Base-by-base conservation (phyloP, 345 rosid species). In the Capsella bursapastoris region DNA sequence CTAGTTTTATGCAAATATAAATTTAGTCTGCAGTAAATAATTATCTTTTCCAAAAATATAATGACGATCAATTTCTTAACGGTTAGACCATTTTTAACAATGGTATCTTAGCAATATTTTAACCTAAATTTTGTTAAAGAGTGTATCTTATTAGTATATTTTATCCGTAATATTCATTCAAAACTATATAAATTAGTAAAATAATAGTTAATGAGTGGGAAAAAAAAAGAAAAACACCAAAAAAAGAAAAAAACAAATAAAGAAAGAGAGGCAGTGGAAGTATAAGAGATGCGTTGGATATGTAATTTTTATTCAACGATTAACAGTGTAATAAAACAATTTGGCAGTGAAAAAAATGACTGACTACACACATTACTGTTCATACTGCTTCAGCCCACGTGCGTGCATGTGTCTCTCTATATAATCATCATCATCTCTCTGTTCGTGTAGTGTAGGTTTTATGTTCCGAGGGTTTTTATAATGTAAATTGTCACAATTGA, bases 371-470 rank as follows among this genome's bases (percentile, higher is more conserved):
- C 51, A 72, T 63, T 29, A 72, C 76, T 72, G 76, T 40, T 72
- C 11, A 53, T 52, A 14, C 76, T 72, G 76, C 45, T 51, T 55
- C 62, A 52, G 12, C 70, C 75, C 76, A 72, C 76, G 76, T 72
- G 76, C 45, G 76, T 50, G 43, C 68, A 71, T 71, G 57, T 61
- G 66, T 40, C 16, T 60, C 32, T 22, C 13, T 16, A 12, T 41
- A 61, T 40, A 61, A 25, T 71, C 74, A 70, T 60, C 58, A 22
- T 22, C 25, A 22, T 22, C 25, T 48, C 31, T 37, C 8, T 34
- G 37, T 32, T 32, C 35, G 50, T 25, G 57, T 44, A 31, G 41
- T 44, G 35, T 58, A 70, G 48, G 66, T 70, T 63, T 35, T 58
- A 48, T 70, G 38, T 50, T 58, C 66, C 74, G 25, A 28, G 18